Percentiles rank a stretch among this genome's conserved stretches.
Conservation (phyloP, 306 rosid species). For the Glycine tomentella region DNA sequence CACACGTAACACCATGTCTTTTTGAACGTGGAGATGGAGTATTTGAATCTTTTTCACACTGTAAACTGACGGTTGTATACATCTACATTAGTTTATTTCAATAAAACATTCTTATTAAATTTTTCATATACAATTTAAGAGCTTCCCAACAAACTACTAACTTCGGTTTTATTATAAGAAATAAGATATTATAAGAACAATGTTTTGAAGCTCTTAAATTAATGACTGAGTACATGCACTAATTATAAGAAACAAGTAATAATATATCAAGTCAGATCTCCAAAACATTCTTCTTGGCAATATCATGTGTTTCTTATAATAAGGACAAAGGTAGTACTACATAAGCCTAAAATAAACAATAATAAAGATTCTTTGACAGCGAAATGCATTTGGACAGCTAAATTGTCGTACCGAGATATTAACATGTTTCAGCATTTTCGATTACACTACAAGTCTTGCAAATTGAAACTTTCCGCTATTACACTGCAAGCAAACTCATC, state of each 20-base stretch:
- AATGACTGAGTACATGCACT: too few relatives aligned
- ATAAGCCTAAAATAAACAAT: background rate
- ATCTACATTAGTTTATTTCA: background rate
- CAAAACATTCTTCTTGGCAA: too few relatives aligned
- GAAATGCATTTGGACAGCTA: slow-evolving; percentile 6
- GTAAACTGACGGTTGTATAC: too few relatives aligned
- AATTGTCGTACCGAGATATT: slow-evolving; percentile 12
- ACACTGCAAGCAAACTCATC: too few relatives aligned
- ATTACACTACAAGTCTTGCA: slow-evolving; percentile 28
- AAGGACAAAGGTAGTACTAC: too few relatives aligned
- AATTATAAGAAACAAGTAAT: too few relatives aligned
- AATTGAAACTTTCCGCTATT: slow-evolving; percentile 16
- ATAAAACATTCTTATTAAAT: background rate
- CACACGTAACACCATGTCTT: background rate
- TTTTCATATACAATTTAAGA: background rate
- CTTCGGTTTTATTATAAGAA: too few relatives aligned
- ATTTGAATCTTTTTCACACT: background rate
- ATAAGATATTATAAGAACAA: too few relatives aligned
- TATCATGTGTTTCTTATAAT: too few relatives aligned
- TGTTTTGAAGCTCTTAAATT: too few relatives aligned
- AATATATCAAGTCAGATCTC: too few relatives aligned
- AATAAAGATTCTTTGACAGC: background rate
- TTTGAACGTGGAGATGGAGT: background rate
- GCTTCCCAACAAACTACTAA: background rate
- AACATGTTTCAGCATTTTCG: slow-evolving; percentile 27